These are phyloP conservation scores for Chamaecyparis obtusa DNA, from an alignment of 75 land plant species.

Conservation along the genomic window DNA sequence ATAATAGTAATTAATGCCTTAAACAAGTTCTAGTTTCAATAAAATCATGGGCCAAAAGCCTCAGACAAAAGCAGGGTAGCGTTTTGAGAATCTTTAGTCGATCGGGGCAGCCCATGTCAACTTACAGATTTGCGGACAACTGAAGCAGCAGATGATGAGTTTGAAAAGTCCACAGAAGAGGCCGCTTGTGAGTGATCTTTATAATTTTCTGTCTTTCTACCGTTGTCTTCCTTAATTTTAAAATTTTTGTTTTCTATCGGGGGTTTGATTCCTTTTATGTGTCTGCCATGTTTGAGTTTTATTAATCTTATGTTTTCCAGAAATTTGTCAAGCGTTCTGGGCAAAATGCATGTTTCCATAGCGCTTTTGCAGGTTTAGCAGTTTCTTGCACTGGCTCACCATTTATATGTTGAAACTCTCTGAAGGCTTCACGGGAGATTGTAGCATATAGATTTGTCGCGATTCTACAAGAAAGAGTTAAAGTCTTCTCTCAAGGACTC, in stretches of 20 bases:
- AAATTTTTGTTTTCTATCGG: too few species aligned
- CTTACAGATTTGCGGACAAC: background rate
- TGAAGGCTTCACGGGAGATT: background rate
- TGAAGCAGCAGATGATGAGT: background rate
- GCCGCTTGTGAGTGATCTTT: background rate
- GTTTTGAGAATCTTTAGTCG: background rate
- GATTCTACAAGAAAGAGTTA: background rate
- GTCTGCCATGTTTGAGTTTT: too few species aligned
- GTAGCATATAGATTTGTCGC: background rate
- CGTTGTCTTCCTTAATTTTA: background rate
- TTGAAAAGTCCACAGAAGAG: background rate
- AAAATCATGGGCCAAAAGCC: too few species aligned
- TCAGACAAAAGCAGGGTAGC: too few species aligned
- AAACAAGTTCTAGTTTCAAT: too few species aligned
- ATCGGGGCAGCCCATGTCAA: background rate
- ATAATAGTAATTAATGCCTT: too few species aligned
- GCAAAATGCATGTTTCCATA: background rate
- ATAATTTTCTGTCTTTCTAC: background rate
- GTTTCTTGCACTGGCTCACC: background rate
- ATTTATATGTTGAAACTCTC: background rate
- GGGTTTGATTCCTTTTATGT: background rate
- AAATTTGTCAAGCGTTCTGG: background rate
- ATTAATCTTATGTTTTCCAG: background rate
- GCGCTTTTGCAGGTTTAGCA: background rate
- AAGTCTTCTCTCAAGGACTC: background rate